Evolutionary conservation across 176 grass and related monocot genomes (phyloP).

Genomic region (Tillandsia leiboldiana): DNA sequence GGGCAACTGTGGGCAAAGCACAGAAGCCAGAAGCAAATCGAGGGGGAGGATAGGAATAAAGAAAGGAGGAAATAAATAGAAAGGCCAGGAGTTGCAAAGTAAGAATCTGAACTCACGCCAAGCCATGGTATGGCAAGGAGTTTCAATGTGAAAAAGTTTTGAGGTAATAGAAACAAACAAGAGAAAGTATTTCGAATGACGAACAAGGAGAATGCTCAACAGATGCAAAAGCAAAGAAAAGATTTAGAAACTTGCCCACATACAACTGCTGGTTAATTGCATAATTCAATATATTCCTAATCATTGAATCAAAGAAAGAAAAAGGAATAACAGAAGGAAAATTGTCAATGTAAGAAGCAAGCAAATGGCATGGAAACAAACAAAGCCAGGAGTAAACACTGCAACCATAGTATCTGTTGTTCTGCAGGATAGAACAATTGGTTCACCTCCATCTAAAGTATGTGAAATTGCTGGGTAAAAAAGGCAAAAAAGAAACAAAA

Average conservation of each 20-base stretch:
- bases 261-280: slow-evolving; percentile 7
- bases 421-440: background rate
- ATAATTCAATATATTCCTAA: slow-evolving; percentile 7
- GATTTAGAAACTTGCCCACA: background rate
- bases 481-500: background rate
- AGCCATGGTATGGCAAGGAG: slow-evolving; percentile 12
- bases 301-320: background rate
- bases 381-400: slow-evolving; percentile 1
- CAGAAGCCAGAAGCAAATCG: slow-evolving; percentile 10
- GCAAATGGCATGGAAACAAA: background rate
- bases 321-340: background rate
- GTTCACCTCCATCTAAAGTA: slow-evolving; percentile 2
- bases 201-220: slow-evolving; percentile 3
- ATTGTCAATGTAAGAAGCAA: slow-evolving; percentile 5
- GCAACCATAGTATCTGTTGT: background rate
- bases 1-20: slow-evolving; percentile 10
- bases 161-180: slow-evolving; percentile 5
- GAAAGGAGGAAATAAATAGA: slow-evolving; percentile 9
- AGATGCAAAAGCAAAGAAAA: slow-evolving; percentile 7
- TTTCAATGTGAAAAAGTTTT: slow-evolving; percentile 4
- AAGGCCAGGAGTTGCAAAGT: slow-evolving; percentile 15
- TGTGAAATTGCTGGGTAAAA: background rate
- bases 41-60: slow-evolving; percentile 4
- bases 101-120: slow-evolving; percentile 9
- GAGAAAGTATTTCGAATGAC: slow-evolving; percentile 2